Conservation (phyloP, 768 basidiomycete species). For the Macrolepiota albuminosa region DNA sequence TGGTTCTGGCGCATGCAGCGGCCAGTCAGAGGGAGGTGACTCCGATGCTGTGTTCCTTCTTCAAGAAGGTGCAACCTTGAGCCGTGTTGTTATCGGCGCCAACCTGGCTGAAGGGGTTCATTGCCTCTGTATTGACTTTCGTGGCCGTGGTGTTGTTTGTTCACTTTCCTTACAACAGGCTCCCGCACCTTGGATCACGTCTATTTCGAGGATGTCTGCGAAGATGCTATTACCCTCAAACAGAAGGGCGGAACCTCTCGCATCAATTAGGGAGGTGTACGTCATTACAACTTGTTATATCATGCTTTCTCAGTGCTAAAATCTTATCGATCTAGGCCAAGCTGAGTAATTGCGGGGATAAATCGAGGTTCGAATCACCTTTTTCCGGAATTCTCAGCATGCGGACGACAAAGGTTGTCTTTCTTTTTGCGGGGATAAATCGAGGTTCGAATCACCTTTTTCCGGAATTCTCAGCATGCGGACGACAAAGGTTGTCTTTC, state of each 20-base stretch:
- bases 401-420: slow-evolving; percentile 27
- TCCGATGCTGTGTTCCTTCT: slow-evolving; percentile 36
- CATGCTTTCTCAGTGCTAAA: not conserved
- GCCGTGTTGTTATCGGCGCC: slow-evolving; percentile 34
- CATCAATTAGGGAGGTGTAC: slow-evolving; percentile 34
- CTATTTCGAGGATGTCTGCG: slow-evolving; percentile 22
- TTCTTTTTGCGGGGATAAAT: not conserved
- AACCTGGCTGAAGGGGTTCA: slow-evolving; percentile 39
- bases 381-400: slow-evolving; percentile 15
- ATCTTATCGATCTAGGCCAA: slow-evolving; percentile 21
- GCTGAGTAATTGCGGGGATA: slow-evolving; percentile 7
- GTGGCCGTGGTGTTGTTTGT: not conserved
- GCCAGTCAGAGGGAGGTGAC: slow-evolving; percentile 34
- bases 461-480: slow-evolving; percentile 20
- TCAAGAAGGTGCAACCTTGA: slow-evolving; percentile 34
- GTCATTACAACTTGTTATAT: slow-evolving; percentile 3
- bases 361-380: not conserved
- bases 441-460: not conserved
- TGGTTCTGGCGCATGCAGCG: slow-evolving; percentile 33
- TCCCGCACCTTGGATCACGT: slow-evolving; percentile 21
- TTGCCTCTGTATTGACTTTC: slow-evolving; percentile 26
- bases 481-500: slow-evolving; percentile 24
- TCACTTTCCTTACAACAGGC: not conserved
- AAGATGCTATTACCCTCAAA: slow-evolving; percentile 30
- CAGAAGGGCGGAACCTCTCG: slow-evolving; percentile 31